These are phyloP conservation scores for Plasmodium gonderi DNA, from an alignment of 169 alveolate species.

Conservation along the genomic window DNA sequence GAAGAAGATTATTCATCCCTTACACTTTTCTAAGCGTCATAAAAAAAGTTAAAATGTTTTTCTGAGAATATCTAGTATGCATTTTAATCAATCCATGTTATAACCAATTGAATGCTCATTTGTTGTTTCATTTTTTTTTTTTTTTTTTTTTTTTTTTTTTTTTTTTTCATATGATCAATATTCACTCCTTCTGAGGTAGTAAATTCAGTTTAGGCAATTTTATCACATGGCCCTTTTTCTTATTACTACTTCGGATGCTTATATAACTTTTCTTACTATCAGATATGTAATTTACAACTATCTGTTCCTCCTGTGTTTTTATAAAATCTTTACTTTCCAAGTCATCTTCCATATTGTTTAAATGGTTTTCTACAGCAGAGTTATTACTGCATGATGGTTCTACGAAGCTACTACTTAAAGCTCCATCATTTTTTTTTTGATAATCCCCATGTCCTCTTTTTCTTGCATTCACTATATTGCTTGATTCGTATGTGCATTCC, in stretches of 20 bases:
- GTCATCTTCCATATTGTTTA: neutral
- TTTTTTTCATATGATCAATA: conserved; percentile 4
- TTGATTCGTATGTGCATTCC: neutral
- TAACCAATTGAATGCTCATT: no score
- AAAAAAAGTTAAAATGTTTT: no score
- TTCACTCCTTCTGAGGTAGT: neutral
- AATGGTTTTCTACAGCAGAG: neutral
- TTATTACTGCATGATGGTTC: neutral
- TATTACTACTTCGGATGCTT: conserved; percentile 22
- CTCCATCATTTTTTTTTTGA: neutral
- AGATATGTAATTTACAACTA: conserved; percentile 8
- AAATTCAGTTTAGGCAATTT: conserved; percentile 46
- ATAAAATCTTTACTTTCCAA: neutral
- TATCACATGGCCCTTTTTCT: conserved; percentile 8
- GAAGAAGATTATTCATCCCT: no score
- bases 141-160: neutral
- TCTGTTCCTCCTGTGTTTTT: neutral
- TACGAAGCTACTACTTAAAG: neutral
- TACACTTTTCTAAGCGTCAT: no score
- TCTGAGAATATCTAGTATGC: no score
- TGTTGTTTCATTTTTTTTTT: neutral
- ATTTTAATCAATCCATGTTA: no score
- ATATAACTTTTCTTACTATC: conserved; percentile 30
- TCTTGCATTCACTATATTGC: neutral
- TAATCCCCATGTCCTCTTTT: neutral